Base-by-base conservation (phyloP, 1,284 basidiomycete genomes). In the Marasmius sp. region DNA sequence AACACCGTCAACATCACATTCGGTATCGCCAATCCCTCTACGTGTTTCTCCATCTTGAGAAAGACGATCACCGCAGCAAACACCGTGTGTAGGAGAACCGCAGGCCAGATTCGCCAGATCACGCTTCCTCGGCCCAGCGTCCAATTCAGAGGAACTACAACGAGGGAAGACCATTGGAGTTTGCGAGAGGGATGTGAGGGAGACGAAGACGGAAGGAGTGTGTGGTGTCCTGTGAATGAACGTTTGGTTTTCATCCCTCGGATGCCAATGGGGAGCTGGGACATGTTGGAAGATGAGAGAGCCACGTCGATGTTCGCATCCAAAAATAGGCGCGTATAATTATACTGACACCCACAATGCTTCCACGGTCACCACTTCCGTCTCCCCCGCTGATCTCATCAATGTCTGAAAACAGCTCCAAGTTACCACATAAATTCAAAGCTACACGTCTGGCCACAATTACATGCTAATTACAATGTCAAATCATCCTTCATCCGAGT, bases 21-120 rank as follows among this genome's bases (percentile, higher is more conserved):
- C 0, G 85, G 84, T 57, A 87, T 81, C 34, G 76, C 74, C 22
- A 87, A 72, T 34, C 77, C 67, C 27, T 36, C 10, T 39, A 22
- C 10, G 47, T 51, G 33, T 33, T 56, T 37, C 14, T 37, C 18
- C 1, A 37, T 20, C 14, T 14, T 27, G n/a, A 59, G 1, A n/a
- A 33, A 39, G 22, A n/a, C 57, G 65, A 75, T 48, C 65, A 84
- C 83, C 77, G 78, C 80, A 1, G 86, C 85, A 65, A 87, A 86
- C 6, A 77, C 58, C 1, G 86, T 87, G 69, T 88, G 84, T 20
- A 88, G 69, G 11, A 87, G 66, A 2, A 88, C 85, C 0, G 86
- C 86, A 0, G 86, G 86, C 86, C 86, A 89, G 68, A 88, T 86
- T 55, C 81, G 78, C 83, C 85, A 87, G 14, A 88, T 78, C 60